phyloP scores from a whole-genome alignment of 345 rosid genomes.

The Clausena lansium region DNA sequence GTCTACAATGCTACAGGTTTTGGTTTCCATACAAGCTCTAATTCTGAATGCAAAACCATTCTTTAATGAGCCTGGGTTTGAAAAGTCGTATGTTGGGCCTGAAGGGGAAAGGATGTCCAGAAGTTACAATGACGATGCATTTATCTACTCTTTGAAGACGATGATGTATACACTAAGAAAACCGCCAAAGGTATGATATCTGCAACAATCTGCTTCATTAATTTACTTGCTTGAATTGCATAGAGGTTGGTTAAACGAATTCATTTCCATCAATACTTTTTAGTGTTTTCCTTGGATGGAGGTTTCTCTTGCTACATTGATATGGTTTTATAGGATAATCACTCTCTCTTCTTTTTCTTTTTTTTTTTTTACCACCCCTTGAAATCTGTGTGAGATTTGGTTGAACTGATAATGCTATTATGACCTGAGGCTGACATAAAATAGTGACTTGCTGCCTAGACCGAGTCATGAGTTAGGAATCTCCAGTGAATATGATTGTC shows the following conservation, averaged over 20 bases:
- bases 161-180: conserved; percentile 50
- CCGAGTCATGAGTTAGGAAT: neutral
- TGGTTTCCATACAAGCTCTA: conserved; percentile 60
- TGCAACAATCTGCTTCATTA: neutral
- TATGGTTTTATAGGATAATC: neutral
- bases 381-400: neutral
- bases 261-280: neutral
- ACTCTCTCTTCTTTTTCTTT: no score
- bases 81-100: conserved; percentile 26
- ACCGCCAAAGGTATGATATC: conserved; percentile 49
- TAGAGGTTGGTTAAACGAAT: neutral
- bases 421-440: neutral
- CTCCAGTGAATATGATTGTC: neutral
- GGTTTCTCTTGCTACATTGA: neutral
- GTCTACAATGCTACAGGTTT: conserved; percentile 65
- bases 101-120: conserved; percentile 34
- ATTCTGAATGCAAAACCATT: conserved; percentile 51
- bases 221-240: neutral
- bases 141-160: conserved; percentile 52
- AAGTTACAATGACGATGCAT: conserved; percentile 40
- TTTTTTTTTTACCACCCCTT: neutral
- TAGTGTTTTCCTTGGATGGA: conserved; percentile 3
- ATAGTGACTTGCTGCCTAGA: neutral
- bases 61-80: conserved; percentile 64
- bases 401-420: neutral